Base-by-base conservation (phyloP, 2,329 filamentous ascomycete genomes). In the Hymenoscyphus albidus region DNA sequence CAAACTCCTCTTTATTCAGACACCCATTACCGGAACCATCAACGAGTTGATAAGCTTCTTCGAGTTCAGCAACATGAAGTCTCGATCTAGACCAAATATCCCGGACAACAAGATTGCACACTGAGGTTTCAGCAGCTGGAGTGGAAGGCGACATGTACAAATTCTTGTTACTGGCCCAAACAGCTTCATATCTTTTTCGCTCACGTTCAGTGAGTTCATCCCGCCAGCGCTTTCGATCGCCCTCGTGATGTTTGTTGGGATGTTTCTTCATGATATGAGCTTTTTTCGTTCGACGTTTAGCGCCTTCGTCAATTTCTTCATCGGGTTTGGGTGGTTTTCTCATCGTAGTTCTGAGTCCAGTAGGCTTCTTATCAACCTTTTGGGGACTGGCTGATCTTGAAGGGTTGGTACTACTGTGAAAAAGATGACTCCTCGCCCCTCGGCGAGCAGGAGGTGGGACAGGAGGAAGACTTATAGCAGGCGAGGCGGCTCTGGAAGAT, bases 81-180 rank as follows among this genome's bases (percentile, higher is more conserved):
- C 91, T 80, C 63, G 87, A 91, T 14, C 91, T 82, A 4, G 76
- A 79, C 89, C 90, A 95, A n/a, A 95, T 84, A 69, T 95, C 91
- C 22, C 87, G 80, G 1, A 87, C 89, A 6, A 93, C 84, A 0
- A 92, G 77, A 71, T 88, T 90, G 40, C 83, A 81, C 2, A 94
- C 88, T 57, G 83, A 80, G 14, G 85, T 81, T 31, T 71, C 71
- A 5, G 63, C 66, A 9, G 65, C 64, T 1, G 61, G 54, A 32
- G 76, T 57, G n/a, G 18, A 32, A n/a, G 76, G 70, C 13, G 63
- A 58, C 14, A 69, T 74, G 9, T 85, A 77, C 0, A 86, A 65
- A 0, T 91, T 91, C 59, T 87, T 85, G 71, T 95, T 95, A 54
- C 90, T 91, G 1, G 91, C 91, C 90, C 91, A 95, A 1, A 95